phyloP scores from a whole-genome alignment of 495 filamentous ascomycete species.

The Antarctomyces pellizariae region DNA sequence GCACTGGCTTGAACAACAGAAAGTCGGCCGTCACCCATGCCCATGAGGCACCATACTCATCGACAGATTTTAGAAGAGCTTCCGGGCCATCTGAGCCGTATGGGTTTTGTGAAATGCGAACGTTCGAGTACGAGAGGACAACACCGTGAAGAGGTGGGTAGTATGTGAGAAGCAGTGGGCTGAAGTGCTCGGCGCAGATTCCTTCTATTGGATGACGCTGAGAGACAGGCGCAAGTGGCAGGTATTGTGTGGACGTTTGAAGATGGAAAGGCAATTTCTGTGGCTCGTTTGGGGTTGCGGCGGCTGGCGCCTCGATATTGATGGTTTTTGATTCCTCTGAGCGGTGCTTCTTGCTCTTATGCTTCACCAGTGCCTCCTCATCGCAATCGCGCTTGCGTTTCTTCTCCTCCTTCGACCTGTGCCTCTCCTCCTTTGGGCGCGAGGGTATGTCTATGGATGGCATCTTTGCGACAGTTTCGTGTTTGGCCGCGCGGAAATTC shows the following conservation, averaged over 20 bases:
- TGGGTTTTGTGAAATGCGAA: conserved; percentile 18
- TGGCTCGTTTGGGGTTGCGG: conserved; percentile 4
- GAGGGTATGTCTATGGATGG: too few relatives aligned
- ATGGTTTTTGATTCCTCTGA: conserved; percentile 7
- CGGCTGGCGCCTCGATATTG: conserved; percentile 5
- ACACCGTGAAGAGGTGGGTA: conserved; percentile 47
- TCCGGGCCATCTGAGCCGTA: conserved; percentile 14
- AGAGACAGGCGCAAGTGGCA: conserved; percentile 44
- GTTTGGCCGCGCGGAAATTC: conserved; percentile 7
- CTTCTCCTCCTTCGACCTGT: neutral
- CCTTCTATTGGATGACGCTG: conserved; percentile 37
- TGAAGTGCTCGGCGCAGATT: conserved; percentile 49
- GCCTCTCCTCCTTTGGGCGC: conserved; percentile 1
- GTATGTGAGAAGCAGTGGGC: conserved; percentile 52
- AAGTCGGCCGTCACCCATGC: conserved; percentile 56
- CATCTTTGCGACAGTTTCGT: conserved; percentile 1
- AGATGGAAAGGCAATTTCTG: conserved; percentile 32
- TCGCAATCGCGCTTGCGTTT: conserved; percentile 1
- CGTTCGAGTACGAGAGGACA: conserved; percentile 44
- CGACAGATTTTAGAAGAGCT: conserved; percentile 26
- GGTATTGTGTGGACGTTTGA: conserved; percentile 40
- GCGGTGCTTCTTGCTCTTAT: too few relatives aligned
- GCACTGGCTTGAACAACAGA: conserved; percentile 39
- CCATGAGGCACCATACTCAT: conserved; percentile 45
- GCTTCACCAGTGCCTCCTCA: neutral